Evolutionary conservation across 2,329 filamentous ascomycete species (phyloP).

Genomic region (Paraconiothyrium brasiliense): DNA sequence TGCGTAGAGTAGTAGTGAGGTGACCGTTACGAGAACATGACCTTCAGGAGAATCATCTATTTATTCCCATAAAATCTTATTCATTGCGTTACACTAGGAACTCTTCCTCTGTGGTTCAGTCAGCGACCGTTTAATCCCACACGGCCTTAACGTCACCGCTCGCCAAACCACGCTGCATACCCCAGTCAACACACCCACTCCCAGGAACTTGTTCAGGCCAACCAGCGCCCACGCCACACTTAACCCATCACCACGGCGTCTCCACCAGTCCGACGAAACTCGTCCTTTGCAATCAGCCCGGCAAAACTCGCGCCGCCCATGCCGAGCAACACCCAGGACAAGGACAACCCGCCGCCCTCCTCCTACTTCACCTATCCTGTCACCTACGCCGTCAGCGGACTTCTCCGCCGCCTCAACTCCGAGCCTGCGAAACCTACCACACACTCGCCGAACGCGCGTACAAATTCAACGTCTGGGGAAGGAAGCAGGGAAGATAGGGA

Average conservation of each 20-base stretch:
- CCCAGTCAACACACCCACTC: constrained; percentile 5
- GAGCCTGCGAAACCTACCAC: constrained; percentile 44
- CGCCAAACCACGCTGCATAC: constrained; percentile 5
- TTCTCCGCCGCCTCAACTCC: constrained; percentile 58
- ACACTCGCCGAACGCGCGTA: constrained; percentile 22
- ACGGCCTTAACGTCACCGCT: constrained; percentile 7
- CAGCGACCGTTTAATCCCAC: constrained; percentile 8
- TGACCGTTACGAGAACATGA: background rate
- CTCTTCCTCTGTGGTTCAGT: background rate
- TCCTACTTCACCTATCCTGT: constrained; percentile 61
- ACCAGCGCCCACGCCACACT: constrained; percentile 4
- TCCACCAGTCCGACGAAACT: constrained; percentile 1
- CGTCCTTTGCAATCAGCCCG: constrained; percentile 16
- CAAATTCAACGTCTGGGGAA: constrained; percentile 16
- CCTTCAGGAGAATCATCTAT: background rate
- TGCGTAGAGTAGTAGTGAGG: constrained; percentile 18
- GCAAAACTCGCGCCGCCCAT: constrained; percentile 31
- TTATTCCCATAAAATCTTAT: background rate
- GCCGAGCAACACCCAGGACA: constrained; percentile 31
- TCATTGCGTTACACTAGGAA: background rate
- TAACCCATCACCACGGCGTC: constrained; percentile 15
- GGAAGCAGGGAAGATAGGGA: constrained; percentile 50
- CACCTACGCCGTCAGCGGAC: constrained; percentile 57
- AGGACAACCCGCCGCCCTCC: constrained; percentile 33
- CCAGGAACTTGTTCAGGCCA: background rate